Conservation (phyloP, 1,284 basidiomycete genomes). For the Apiotrichum montevideense region DNA sequence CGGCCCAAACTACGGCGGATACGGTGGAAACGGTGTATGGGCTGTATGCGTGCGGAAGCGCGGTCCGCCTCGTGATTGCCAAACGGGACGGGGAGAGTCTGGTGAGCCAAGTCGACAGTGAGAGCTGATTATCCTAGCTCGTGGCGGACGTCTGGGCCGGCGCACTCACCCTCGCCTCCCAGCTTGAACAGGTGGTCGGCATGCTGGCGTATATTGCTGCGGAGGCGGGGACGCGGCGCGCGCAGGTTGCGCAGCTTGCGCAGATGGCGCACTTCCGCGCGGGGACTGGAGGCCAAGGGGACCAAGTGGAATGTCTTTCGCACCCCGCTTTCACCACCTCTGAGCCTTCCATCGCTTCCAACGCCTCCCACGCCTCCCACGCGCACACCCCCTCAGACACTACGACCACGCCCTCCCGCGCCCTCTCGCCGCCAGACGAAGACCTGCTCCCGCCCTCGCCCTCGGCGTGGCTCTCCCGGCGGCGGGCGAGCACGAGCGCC, state of each 20-base stretch:
- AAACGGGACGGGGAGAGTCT: background rate
- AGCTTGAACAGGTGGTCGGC: background rate
- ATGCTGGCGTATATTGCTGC: background rate
- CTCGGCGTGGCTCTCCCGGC: background rate
- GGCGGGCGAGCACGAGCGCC: background rate
- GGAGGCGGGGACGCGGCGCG: background rate
- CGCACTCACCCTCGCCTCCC: background rate
- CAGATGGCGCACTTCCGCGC: too few species aligned
- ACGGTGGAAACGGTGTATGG: background rate
- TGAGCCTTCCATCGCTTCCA: too few species aligned
- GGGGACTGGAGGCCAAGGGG: too few species aligned
- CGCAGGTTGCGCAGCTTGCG: too few species aligned
- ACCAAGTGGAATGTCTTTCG: too few species aligned
- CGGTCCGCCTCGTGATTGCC: background rate
- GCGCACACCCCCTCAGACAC: too few species aligned
- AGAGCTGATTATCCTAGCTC: too few species aligned
- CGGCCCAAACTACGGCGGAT: background rate
- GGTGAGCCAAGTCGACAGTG: too few species aligned
- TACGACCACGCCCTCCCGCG: too few species aligned
- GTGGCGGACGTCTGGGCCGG: background rate
- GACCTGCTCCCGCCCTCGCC: background rate
- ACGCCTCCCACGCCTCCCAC: too few species aligned
- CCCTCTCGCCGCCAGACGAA: too few species aligned
- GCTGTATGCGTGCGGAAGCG: background rate
- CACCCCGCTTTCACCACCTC: too few species aligned